These are phyloP conservation scores for Penicillium diatomitis DNA, from an alignment of 495 filamentous ascomycete species.

Conservation along the genomic window DNA sequence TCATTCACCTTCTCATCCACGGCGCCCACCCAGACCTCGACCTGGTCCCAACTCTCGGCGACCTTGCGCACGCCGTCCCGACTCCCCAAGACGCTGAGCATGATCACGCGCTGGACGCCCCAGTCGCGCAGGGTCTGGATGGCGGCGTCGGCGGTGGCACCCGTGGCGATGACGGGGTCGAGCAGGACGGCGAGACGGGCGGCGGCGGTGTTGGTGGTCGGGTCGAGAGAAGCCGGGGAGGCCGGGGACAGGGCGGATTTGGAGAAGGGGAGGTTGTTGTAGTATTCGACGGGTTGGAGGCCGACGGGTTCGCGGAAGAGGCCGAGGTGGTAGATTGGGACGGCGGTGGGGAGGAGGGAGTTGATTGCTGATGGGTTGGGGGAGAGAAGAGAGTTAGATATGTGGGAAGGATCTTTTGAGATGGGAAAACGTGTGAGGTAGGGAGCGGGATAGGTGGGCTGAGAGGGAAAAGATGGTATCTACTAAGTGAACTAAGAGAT, in stretches of 20 bases:
- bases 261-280: slow-evolving; percentile 90
- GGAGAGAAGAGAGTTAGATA: slow-evolving; percentile 1
- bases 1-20: slow-evolving; percentile 64
- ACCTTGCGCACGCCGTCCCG: slow-evolving; percentile 68
- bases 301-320: slow-evolving; percentile 82
- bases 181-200: slow-evolving; percentile 68
- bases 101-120: slow-evolving; percentile 73
- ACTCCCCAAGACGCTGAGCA: slow-evolving; percentile 61
- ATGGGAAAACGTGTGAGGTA: not conserved
- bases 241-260: slow-evolving; percentile 21
- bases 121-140: slow-evolving; percentile 85
- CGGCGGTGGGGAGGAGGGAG: slow-evolving; percentile 68
- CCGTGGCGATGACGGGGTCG: slow-evolving; percentile 90
- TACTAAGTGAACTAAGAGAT: no score
- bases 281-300: slow-evolving; percentile 90
- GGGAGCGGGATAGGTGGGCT: not conserved
- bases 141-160: slow-evolving; percentile 79
- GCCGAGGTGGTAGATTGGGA: slow-evolving; percentile 86
- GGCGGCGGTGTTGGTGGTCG: slow-evolving; percentile 28
- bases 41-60: slow-evolving; percentile 62
- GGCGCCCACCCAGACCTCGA: slow-evolving; percentile 76
- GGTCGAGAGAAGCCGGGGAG: slow-evolving; percentile 25
- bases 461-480: no score
- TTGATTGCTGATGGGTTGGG: slow-evolving; percentile 51
- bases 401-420: not conserved